These are phyloP conservation scores for Casaregolazyma suthepensis DNA, from an alignment of 1,139 yeast species.

Conservation along the genomic window DNA sequence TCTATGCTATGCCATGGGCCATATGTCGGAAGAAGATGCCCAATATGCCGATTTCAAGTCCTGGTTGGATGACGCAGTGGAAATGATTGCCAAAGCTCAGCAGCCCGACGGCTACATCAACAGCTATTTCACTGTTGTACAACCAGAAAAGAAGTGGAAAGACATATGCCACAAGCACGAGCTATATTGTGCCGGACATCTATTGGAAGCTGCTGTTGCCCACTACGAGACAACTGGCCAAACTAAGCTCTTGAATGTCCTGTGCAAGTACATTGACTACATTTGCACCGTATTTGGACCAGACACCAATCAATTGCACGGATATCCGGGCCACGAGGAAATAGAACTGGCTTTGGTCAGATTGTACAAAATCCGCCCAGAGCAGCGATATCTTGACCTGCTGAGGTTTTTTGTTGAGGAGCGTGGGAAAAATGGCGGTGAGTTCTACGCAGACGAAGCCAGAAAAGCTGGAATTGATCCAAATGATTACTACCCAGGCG, in stretches of 20 bases:
- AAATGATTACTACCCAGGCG: slow-evolving; percentile 11
- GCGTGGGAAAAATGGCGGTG: slow-evolving; percentile 24
- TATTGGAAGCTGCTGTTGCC: slow-evolving; percentile 26
- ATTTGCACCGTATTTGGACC: slow-evolving; percentile 22
- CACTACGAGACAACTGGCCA: slow-evolving; percentile 24
- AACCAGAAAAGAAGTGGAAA: slow-evolving; percentile 21
- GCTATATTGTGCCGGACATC: slow-evolving; percentile 28
- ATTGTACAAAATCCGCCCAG: slow-evolving; percentile 20
- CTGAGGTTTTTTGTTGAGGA: slow-evolving; percentile 24
- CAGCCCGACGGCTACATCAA: slow-evolving; percentile 27
- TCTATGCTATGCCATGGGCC: slow-evolving; percentile 22
- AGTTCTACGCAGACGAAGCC: slow-evolving; percentile 22
- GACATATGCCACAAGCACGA: slow-evolving; percentile 25
- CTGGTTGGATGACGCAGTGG: slow-evolving; percentile 20
- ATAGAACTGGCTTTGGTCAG: slow-evolving; percentile 27
- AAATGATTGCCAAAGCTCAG: slow-evolving; percentile 26
- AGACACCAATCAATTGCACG: slow-evolving; percentile 18
- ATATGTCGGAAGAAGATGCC: slow-evolving; percentile 8
- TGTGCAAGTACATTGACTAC: slow-evolving; percentile 23
- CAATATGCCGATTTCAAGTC: slow-evolving; percentile 7
- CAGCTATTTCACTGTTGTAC: slow-evolving; percentile 24
- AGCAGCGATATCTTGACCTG: slow-evolving; percentile 19
- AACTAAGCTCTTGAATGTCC: slow-evolving; percentile 17
- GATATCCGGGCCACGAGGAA: slow-evolving; percentile 30
- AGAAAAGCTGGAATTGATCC: slow-evolving; percentile 22